These are phyloP conservation scores for Mycena floridula DNA, from an alignment of 768 basidiomycete species.

Conservation along the genomic window DNA sequence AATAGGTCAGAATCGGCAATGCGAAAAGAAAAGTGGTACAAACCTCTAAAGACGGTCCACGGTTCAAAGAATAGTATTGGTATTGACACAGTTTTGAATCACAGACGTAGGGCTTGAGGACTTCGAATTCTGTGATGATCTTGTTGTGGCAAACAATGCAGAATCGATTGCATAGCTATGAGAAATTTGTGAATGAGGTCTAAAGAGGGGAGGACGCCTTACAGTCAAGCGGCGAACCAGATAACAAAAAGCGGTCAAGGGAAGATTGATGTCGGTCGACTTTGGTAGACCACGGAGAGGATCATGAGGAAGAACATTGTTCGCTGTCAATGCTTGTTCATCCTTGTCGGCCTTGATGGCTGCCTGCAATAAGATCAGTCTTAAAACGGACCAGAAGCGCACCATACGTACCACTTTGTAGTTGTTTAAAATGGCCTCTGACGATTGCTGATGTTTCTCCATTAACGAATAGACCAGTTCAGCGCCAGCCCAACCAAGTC, in stretches of 20 bases:
- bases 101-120: constrained; percentile 73
- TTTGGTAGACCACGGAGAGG: constrained; percentile 32
- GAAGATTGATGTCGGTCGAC: constrained; percentile 44
- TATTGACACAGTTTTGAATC: constrained; percentile 59
- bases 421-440: constrained; percentile 30
- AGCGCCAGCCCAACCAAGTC: constrained; percentile 65
- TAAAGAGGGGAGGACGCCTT: constrained; percentile 9
- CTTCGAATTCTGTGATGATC: constrained; percentile 43
- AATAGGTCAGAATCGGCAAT: not conserved
- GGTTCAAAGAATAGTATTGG: constrained; percentile 60
- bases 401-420: constrained; percentile 27
- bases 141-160: constrained; percentile 73
- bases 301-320: constrained; percentile 48
- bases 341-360: constrained; percentile 36
- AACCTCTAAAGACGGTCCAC: constrained; percentile 65
- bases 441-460: constrained; percentile 36
- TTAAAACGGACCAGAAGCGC: not conserved
- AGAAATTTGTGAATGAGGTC: not conserved
- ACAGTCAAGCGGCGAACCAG: constrained; percentile 59
- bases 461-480: constrained; percentile 44
- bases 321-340: constrained; percentile 31
- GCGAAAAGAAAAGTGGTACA: constrained; percentile 6
- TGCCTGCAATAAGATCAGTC: constrained; percentile 16
- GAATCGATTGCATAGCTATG: constrained; percentile 60
- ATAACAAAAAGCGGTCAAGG: constrained; percentile 59